These are phyloP conservation scores for Erysimum cheiri DNA, from an alignment of 441 rosid genomes.

Conservation along the genomic window DNA sequence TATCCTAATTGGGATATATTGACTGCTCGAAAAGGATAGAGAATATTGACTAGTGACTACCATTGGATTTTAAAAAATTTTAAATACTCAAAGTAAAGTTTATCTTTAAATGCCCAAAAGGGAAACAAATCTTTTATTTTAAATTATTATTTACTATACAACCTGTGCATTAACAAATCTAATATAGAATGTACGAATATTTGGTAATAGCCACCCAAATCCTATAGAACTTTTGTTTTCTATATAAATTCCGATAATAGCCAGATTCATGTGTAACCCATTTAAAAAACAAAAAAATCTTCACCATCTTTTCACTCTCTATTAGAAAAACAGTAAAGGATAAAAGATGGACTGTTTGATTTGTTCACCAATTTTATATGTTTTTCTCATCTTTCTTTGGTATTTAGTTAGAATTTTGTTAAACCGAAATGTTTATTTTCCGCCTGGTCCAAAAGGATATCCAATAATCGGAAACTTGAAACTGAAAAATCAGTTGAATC, in stretches of 20 bases:
- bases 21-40: background rate
- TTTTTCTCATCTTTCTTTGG: slow-evolving; percentile 25
- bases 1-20: background rate
- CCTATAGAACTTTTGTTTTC: background rate
- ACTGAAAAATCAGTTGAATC: slow-evolving; percentile 55
- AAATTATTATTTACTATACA: background rate
- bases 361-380: slow-evolving; percentile 18
- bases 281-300: background rate
- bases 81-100: background rate
- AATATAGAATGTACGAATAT: background rate
- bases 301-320: slow-evolving; percentile 16
- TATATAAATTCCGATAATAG: background rate
- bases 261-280: slow-evolving; percentile 11
- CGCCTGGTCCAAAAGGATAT: slow-evolving; percentile 60
- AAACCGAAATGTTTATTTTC: slow-evolving; percentile 38
- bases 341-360: slow-evolving; percentile 37
- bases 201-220: background rate
- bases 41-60: slow-evolving; percentile 2
- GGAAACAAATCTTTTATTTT: background rate
- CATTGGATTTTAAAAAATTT: too few species aligned
- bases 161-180: background rate
- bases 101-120: background rate
- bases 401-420: slow-evolving; percentile 8
- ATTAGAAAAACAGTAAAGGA: background rate
- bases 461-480: slow-evolving; percentile 58